Base-by-base conservation (phyloP, 805 yeast genomes). In the Monosporozyma unispora region DNA sequence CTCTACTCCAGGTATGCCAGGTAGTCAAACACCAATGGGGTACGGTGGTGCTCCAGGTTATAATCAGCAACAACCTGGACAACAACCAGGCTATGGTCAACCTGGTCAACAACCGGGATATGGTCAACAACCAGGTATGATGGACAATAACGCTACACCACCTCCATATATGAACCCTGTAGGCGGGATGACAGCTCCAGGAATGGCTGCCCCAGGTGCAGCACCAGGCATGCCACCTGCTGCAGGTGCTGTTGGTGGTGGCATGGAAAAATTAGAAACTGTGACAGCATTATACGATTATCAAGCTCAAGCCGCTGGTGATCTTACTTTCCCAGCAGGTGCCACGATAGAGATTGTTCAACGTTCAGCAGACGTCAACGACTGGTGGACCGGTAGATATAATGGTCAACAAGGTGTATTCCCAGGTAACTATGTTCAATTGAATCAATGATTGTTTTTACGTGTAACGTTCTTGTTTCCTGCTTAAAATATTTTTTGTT, bases 331-430 rank as follows among this genome's bases (percentile, higher is more conserved):
- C 71, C 76, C 81, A 31, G 96, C 96, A 0, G 99, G 98, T 21
- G 84, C 90, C 19, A 77, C 81, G 28, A 90, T 93, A 56, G 86
- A 87, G 58, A 75, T 93, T 52, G 79, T 89, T 3, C 86, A 88
- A 62, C 82, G 87, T 61, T 84, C 96, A 0, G 74, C 79, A 0
- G 96, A 89, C 64, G 76, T 82, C 48, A 88, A 87, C 60, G 99
- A 96, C 5, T 93, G 99, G 99, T 93, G 99, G 99, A 88, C 96
- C 0, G 99, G 99, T 12, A 70, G 75, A 38, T 71, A 77, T 54
- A 87, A 88, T 58, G 97, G 96, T 8, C 83, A 75, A 51, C 82
- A 84, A 51, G 99, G 99, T 51, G 84, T 82, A 10, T 93, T 95
- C 73, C 99, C 99, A 5, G 99, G 96, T 9, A 93, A 91, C 64